A percentile compares a stretch with the other conserved stretches of the same genome.
Evolutionary conservation across 2,329 filamentous ascomycete species (phyloP).

Genomic region (Pseudogymnoascus sp.): DNA sequence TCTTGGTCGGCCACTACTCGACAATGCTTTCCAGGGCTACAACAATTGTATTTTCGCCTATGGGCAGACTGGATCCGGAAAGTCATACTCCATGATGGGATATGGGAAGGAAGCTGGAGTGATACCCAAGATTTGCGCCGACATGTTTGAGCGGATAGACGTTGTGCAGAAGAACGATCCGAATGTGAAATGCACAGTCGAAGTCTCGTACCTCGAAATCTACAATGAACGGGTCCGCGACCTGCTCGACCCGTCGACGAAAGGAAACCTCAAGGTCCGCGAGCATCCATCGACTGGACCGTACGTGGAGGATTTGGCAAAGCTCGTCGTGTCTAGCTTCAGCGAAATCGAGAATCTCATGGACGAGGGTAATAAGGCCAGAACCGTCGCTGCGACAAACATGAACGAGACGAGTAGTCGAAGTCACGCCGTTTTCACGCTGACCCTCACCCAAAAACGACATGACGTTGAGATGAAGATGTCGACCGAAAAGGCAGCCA

Average conservation of each 20-base stretch:
- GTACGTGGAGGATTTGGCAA: conserved; percentile 96
- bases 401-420: conserved; percentile 99
- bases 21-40: conserved; percentile 97
- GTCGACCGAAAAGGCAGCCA: conserved; percentile 95
- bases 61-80: conserved; percentile 95
- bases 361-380: conserved; percentile 98
- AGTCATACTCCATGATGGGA: conserved; percentile 99
- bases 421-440: conserved; percentile 95
- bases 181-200: conserved; percentile 80
- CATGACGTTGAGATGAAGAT: conserved; percentile 89
- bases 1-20: conserved; percentile 79
- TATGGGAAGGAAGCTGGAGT: conserved; percentile 94
- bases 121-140: conserved; percentile 92
- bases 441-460: conserved; percentile 91
- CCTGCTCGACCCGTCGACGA: conserved; percentile 88
- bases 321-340: conserved; percentile 88
- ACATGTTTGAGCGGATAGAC: conserved; percentile 89
- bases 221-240: conserved; percentile 98
- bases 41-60: conserved; percentile 99
- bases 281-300: conserved; percentile 97
- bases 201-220: conserved; percentile 97
- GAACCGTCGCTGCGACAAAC: conserved; percentile 96
- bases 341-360: conserved; percentile 94
- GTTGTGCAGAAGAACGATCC: conserved; percentile 60
- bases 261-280: conserved; percentile 93